Evolutionary conservation across 495 filamentous ascomycete genomes (phyloP).

Genomic region (Xylaria grammica): DNA sequence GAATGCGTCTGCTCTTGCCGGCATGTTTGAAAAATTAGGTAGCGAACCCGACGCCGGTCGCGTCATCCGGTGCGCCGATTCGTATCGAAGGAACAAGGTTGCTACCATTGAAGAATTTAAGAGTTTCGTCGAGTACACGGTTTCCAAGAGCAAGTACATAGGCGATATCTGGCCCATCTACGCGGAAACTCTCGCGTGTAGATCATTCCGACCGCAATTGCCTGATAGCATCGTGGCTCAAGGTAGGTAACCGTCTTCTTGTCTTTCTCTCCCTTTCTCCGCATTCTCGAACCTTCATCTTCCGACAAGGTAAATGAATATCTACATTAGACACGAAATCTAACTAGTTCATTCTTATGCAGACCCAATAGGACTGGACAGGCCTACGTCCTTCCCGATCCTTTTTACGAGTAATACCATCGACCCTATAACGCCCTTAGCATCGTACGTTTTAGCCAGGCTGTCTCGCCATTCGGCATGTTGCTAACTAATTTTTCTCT

Average conservation of each 20-base stretch:
- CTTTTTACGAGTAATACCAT: slow-evolving; percentile 54
- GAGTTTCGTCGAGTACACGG: slow-evolving; percentile 23
- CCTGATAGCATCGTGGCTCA: slow-evolving; percentile 28
- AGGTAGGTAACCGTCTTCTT: slow-evolving; percentile 19
- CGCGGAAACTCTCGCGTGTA: slow-evolving; percentile 22
- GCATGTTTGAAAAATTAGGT: slow-evolving; percentile 11
- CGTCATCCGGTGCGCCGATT: slow-evolving; percentile 28
- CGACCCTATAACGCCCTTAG: slow-evolving; percentile 53
- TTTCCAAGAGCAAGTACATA: slow-evolving; percentile 25
- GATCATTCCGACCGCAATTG: slow-evolving; percentile 23
- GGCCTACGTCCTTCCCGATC: slow-evolving; percentile 50
- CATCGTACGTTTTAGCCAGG: slow-evolving; percentile 22
- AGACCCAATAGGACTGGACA: slow-evolving; percentile 29
- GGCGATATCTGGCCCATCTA: slow-evolving; percentile 27
- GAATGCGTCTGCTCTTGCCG: slow-evolving; percentile 27
- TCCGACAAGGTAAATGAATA: slow-evolving; percentile 4
- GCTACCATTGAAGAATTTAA: slow-evolving; percentile 24
- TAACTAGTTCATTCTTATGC: slow-evolving; percentile 13
- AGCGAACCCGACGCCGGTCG: slow-evolving; percentile 12
- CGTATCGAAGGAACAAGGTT: slow-evolving; percentile 28
- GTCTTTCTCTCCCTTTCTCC: background rate
- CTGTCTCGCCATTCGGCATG: slow-evolving; percentile 1
- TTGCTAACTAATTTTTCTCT: slow-evolving; percentile 16
- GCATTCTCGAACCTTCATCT: background rate
- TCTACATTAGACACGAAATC: slow-evolving; percentile 4